Percentiles rank a stretch among this genome's conserved stretches.
Evolutionary conservation across 805 yeast genomes (phyloP).

Genomic region (Maudiozyma barnettii): DNA sequence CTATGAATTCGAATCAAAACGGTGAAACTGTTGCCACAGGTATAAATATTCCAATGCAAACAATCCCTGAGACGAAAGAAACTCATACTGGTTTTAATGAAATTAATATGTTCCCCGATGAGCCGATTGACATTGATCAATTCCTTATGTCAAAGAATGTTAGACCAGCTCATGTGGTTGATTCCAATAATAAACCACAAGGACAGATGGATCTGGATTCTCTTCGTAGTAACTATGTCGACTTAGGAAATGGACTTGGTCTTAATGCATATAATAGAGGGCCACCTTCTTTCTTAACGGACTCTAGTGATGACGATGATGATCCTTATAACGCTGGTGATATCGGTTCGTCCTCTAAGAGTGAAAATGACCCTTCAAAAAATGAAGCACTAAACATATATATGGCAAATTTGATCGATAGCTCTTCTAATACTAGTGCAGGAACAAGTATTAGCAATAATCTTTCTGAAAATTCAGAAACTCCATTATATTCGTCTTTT

Average conservation of each 20-base stretch:
- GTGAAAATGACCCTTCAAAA: not conserved
- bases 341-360: not conserved
- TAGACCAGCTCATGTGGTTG: too few relatives aligned
- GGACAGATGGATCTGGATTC: too few relatives aligned
- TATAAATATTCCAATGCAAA: not conserved
- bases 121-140: not conserved
- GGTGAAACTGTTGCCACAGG: not conserved
- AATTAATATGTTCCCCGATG: not conserved
- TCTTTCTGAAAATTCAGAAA: not conserved
- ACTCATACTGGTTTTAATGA: not conserved
- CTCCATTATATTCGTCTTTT: not conserved
- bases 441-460: slow-evolving; percentile 1
- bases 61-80: not conserved
- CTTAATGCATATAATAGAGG: slow-evolving; percentile 29
- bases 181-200: too few relatives aligned
- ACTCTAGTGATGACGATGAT: slow-evolving; percentile 27
- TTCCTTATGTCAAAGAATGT: too few relatives aligned
- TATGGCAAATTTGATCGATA: slow-evolving; percentile 21
- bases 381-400: slow-evolving; percentile 15
- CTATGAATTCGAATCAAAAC: not conserved
- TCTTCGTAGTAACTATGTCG: slow-evolving; percentile 15
- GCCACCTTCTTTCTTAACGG: slow-evolving; percentile 33
- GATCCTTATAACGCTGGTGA: not conserved
- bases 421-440: slow-evolving; percentile 9
- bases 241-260: slow-evolving; percentile 30